phyloP scores from a whole-genome alignment of 768 basidiomycete species.

The Lanmaoa rubissima region DNA sequence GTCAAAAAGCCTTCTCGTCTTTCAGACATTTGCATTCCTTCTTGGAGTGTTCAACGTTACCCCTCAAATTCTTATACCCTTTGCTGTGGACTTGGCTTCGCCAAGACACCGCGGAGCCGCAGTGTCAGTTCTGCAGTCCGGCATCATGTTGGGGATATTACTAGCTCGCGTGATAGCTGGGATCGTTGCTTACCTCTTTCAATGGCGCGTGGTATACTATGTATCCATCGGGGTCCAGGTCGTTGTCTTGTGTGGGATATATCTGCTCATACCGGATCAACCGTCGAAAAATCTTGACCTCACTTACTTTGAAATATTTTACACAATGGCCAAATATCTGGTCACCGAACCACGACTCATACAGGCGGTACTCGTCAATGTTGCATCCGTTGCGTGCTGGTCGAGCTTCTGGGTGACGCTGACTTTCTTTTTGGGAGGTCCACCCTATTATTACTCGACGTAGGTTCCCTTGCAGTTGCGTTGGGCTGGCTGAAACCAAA shows the following conservation, averaged over 20 bases:
- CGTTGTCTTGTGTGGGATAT: slow-evolving; percentile 28
- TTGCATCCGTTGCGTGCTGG: slow-evolving; percentile 28
- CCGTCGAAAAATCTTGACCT: slow-evolving; percentile 37
- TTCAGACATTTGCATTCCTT: slow-evolving; percentile 38
- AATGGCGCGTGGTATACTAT: slow-evolving; percentile 43
- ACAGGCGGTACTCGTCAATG: slow-evolving; percentile 28
- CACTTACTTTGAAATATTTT: slow-evolving; percentile 34
- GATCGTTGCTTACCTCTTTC: slow-evolving; percentile 37
- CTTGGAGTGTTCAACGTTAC: slow-evolving; percentile 40
- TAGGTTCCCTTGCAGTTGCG: slow-evolving; percentile 6
- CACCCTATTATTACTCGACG: slow-evolving; percentile 38
- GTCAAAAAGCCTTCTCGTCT: slow-evolving; percentile 31
- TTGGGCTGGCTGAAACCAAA: not conserved
- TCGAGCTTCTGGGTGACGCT: slow-evolving; percentile 38
- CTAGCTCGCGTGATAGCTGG: slow-evolving; percentile 35
- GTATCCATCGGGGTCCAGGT: slow-evolving; percentile 37
- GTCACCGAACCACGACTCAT: slow-evolving; percentile 41
- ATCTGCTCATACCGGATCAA: slow-evolving; percentile 39
- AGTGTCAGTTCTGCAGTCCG: slow-evolving; percentile 32
- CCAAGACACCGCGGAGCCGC: slow-evolving; percentile 16
- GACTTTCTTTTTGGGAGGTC: slow-evolving; percentile 41
- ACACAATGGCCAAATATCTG: slow-evolving; percentile 40
- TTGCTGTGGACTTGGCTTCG: slow-evolving; percentile 45
- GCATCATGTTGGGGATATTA: slow-evolving; percentile 27
- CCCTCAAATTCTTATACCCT: slow-evolving; percentile 39